Evolutionary conservation across 495 filamentous ascomycete genomes (phyloP).

Genomic region (Penicilliopsis zonata): DNA sequence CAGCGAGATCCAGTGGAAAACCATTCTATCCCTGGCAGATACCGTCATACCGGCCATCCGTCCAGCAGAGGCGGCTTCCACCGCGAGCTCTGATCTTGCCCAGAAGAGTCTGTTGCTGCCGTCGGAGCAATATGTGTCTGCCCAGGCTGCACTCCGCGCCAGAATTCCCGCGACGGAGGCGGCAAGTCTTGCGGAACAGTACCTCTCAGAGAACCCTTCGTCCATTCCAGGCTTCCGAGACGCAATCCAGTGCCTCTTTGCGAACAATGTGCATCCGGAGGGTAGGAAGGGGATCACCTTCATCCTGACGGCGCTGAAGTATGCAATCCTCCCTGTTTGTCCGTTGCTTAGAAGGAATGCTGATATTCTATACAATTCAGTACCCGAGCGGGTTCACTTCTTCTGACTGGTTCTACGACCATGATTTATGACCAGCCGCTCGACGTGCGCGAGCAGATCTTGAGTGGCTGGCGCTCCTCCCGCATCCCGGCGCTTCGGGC

Average conservation of each 20-base stretch:
- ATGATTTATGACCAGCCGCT: conserved; percentile 52
- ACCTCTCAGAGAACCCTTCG: conserved; percentile 38
- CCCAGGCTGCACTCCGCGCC: conserved; percentile 15
- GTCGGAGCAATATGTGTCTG: conserved; percentile 20
- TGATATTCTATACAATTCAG: too few relatives aligned
- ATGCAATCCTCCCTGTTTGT: conserved; percentile 9
- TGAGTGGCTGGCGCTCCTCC: conserved; percentile 46
- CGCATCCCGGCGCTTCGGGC: conserved; percentile 44
- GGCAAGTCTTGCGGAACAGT: conserved; percentile 20
- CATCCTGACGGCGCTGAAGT: conserved; percentile 43
- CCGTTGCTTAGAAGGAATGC: too few relatives aligned
- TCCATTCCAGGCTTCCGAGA: conserved; percentile 34
- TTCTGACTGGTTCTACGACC: conserved; percentile 52
- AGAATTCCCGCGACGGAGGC: conserved; percentile 19
- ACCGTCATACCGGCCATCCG: conserved; percentile 41
- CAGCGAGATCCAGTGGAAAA: conserved; percentile 41
- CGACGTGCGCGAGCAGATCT: conserved; percentile 44
- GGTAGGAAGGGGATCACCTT: conserved; percentile 36
- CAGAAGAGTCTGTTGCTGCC: conserved; percentile 23
- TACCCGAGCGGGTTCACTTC: conserved; percentile 53
- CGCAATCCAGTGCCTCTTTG: conserved; percentile 30
- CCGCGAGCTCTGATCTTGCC: too few relatives aligned
- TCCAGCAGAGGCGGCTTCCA: conserved; percentile 11
- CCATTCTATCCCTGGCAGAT: conserved; percentile 41
- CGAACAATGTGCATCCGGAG: conserved; percentile 30